Evolutionary conservation across 2,329 filamentous ascomycete species (phyloP).

Genomic region (Colletotrichum chrysophilum): DNA sequence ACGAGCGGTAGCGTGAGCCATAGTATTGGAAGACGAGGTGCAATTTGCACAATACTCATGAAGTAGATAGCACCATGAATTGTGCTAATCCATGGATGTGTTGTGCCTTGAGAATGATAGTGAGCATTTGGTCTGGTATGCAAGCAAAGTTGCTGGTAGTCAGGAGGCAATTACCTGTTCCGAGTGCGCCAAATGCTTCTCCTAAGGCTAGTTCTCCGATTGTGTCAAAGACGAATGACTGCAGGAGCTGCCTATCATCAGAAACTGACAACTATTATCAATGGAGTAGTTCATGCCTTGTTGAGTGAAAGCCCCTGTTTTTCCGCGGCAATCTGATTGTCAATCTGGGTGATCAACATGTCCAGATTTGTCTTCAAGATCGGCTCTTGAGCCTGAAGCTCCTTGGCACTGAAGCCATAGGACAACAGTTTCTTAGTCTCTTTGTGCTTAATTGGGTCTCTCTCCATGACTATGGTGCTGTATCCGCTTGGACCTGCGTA

Average conservation of each 20-base stretch:
- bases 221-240: not conserved
- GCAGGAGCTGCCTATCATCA: not conserved
- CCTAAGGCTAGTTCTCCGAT: not conserved
- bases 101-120: not conserved
- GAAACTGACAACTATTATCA: not conserved
- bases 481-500: not conserved
- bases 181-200: not conserved
- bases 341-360: not conserved
- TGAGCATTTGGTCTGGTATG: not conserved
- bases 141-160: not conserved
- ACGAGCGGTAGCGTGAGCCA: not conserved
- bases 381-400: not conserved
- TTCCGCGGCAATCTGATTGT: not conserved
- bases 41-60: not conserved
- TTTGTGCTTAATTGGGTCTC: not conserved
- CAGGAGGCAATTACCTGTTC: not conserved
- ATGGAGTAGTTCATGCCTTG: not conserved
- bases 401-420: not conserved
- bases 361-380: not conserved
- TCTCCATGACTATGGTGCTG: not conserved
- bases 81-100: not conserved
- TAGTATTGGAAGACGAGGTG: not conserved
- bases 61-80: not conserved
- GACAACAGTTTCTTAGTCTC: not conserved
- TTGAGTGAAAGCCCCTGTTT: not conserved